Evolutionary conservation across 2,329 filamentous ascomycete species (phyloP), one percentile per base, ranked within the genome.

Genomic region (Rhynchosporium secalis): DNA sequence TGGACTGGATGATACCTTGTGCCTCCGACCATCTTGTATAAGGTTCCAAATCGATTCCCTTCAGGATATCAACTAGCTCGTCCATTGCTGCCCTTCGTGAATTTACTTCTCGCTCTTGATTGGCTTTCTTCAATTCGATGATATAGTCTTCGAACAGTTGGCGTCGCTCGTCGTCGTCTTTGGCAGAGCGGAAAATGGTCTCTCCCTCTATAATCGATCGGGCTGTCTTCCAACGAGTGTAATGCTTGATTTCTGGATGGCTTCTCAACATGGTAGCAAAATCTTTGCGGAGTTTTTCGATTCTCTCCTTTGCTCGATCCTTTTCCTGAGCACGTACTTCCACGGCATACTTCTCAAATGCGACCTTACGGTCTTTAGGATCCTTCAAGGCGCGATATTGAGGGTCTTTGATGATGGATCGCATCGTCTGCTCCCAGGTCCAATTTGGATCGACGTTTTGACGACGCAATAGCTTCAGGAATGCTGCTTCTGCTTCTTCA

Each of bases 11-110:
- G 71, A 90, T 85, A 68, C 86, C 84, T 75, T 96, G 91, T 52
- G 92, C 95, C 72, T 96, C 91, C 58, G 89, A 86, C 96, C 96
- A 99, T 69, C 92, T 89, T 45, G 94, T 97, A 75, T 96, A 97
- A 1, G 94, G 91, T 74, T 96, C 93, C 63, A 97, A 81, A 70
- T 95, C 85, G 57, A 99, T 82, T 69, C 86, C 86, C 55, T 90
- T 88, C 47, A 99, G 79, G 62, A 98, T 83, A 45, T 86, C 85
- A 59, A 89, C 85, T 49, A 99, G 83, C 48, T 94, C 89, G 70
- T 93, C 90, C 81, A 96, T 89, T 54, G 94, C 95, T 49, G 86
- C 86, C 75, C 90, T 93, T 64, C 90, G 88, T 62, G 85, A 81
- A 43, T 82, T 80, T 9, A 85, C 82, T 76, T 96, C 90, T 67